Percentiles rank a stretch among this genome's conserved stretches.
These are phyloP conservation scores for Solanum hybrid DNA, from an alignment of 305 asterid genomes.

Conservation along the genomic window DNA sequence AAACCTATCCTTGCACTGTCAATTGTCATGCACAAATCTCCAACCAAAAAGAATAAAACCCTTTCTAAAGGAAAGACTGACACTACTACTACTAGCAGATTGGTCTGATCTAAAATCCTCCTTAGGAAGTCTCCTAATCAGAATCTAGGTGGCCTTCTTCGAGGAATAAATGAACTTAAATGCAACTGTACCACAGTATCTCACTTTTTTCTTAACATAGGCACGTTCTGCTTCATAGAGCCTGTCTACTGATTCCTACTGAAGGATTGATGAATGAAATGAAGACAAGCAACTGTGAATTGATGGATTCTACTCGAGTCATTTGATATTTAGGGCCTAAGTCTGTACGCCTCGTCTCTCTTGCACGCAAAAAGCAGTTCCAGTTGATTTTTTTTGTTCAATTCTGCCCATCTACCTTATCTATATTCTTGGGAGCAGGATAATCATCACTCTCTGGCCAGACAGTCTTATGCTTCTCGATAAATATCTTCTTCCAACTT, in stretches of 20 bases:
- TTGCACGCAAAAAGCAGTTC: neutral
- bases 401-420: neutral
- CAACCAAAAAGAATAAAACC: neutral
- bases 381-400: neutral
- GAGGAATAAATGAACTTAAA: neutral
- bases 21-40: neutral
- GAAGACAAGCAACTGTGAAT: neutral
- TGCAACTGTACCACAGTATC: neutral
- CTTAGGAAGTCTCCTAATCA: neutral
- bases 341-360: neutral
- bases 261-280: neutral
- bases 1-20: neutral
- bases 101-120: neutral
- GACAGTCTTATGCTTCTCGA: neutral
- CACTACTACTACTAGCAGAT: neutral
- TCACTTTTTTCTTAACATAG: neutral
- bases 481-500: neutral
- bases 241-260: neutral
- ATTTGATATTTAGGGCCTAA: neutral
- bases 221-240: neutral
- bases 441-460: neutral
- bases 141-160: neutral
- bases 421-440: neutral
- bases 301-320: neutral
- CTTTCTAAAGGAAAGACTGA: neutral